Evolutionary conservation across 176 grass and related monocot genomes (phyloP), one percentile per base, ranked within the genome.

Genomic region (Oryza glaberrima): DNA sequence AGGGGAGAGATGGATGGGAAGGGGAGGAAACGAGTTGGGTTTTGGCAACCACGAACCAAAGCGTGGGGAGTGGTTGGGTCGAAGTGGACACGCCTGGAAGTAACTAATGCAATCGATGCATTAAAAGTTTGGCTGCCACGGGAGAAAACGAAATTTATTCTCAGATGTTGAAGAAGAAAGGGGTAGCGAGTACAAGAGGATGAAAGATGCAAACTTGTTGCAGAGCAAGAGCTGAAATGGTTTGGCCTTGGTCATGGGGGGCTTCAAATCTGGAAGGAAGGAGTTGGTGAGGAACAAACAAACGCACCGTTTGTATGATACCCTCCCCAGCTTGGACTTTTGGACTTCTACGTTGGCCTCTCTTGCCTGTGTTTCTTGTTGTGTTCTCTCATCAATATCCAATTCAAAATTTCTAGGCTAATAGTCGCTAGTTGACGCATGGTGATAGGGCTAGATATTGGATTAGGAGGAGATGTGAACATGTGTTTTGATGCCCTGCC

Each of bases 261-360:
- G 67, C 68, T 86, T 78, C 74, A 86, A 78, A 78, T 78, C 47
- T 74, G 75, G 75, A 69, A 52, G n/a, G 22, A 26, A 0, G 73
- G 60, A 35, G 65, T 86, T 75, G 80, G 75, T 60, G 80, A 83
- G 28, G 73, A 13, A 13, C 11, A 49, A 49, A 83, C 75, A 78
- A 90, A 77, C 10, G 79, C 74, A 83, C 84, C 88, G 69, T 86
- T 79, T 60, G 84, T 58, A 90, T 61, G 79, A 67, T 9, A 44
- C 35, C 35, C 35, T 36, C 4, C 35, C 35, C 35, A 36, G 43
- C 43, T 44, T 44, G 43, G 43, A 44, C 28, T 20, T 20, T 72
- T 45, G 6, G 77, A 46, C 47, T 81, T 11, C 19, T 46, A 15
- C 26, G 64, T 5, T 35, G 54, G 38, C 6, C 38, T 64, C 30